Conservation (phyloP, 2,329 filamentous ascomycete genomes). For the Monosporascus sp. region DNA sequence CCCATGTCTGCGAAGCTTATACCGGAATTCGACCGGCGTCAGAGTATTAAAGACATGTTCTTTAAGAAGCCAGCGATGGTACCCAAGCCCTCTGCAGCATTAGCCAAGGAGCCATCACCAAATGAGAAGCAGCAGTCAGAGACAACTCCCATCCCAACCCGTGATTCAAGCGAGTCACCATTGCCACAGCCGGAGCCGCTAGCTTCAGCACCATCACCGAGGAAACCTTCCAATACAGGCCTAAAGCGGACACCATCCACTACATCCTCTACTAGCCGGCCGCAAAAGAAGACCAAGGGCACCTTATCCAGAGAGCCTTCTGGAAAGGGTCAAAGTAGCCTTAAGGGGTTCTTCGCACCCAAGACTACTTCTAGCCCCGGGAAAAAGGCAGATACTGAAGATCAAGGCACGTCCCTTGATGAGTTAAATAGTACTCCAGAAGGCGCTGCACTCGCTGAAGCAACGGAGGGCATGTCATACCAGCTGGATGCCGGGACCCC, state of each 20-base stretch:
- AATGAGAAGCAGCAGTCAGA: background rate
- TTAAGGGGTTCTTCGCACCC: constrained; percentile 77
- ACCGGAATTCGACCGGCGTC: constrained; percentile 79
- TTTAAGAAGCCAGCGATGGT: constrained; percentile 44
- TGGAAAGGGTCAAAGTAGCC: constrained; percentile 45
- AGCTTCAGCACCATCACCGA: constrained; percentile 10
- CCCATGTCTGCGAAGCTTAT: constrained; percentile 77
- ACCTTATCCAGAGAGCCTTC: constrained; percentile 29
- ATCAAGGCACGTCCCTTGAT: background rate
- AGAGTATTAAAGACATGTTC: constrained; percentile 93
- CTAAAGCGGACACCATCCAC: constrained; percentile 24
- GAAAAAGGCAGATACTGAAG: constrained; percentile 7
- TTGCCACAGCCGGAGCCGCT: constrained; percentile 14
- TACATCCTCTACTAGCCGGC: constrained; percentile 16
- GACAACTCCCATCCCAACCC: background rate
- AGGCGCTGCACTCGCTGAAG: constrained; percentile 1
- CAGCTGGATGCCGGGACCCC: constrained; percentile 3
- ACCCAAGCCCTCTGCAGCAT: constrained; percentile 12
- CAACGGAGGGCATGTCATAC: background rate
- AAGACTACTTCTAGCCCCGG: constrained; percentile 31
- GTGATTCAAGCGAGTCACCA: constrained; percentile 8
- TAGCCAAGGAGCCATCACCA: constrained; percentile 3
- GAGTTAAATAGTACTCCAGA: constrained; percentile 11
- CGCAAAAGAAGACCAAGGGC: constrained; percentile 34
- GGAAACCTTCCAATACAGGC: constrained; percentile 8